phyloP scores from a whole-genome alignment of 1,139 yeast species.

The Candida glucosophila region DNA sequence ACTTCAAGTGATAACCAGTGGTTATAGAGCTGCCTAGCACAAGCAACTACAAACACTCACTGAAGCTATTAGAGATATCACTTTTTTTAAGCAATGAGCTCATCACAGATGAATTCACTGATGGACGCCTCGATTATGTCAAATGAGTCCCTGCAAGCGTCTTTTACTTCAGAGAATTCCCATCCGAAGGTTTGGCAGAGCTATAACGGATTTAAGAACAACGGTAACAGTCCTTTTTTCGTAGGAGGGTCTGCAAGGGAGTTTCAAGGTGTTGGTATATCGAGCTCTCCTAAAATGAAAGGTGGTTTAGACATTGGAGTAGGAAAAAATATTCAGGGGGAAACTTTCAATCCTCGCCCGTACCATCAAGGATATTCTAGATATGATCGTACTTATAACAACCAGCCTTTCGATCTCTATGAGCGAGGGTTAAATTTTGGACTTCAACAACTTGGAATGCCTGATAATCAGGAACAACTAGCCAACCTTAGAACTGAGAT shows the following conservation, averaged over 20 bases:
- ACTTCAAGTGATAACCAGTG: too few species aligned
- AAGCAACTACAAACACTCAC: too few species aligned
- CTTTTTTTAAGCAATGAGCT: constrained; percentile 3
- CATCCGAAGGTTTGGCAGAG: constrained; percentile 10
- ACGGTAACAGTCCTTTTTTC: constrained; percentile 2
- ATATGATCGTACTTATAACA: constrained; percentile 4
- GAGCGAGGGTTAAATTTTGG: constrained; percentile 3
- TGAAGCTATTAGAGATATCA: too few species aligned
- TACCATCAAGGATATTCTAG: constrained; percentile 2
- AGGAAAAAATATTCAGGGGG: too few species aligned
- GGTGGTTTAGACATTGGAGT: too few species aligned
- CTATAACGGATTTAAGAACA: constrained; percentile 3
- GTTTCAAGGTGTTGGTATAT: too few species aligned
- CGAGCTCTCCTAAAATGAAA: too few species aligned
- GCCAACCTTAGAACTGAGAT: constrained; percentile 24
- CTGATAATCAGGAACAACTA: constrained; percentile 12
- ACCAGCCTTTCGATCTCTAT: constrained; percentile 5
- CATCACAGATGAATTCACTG: constrained; percentile 6
- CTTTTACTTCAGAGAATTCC: constrained; percentile 3
- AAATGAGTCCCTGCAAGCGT: constrained; percentile 5
- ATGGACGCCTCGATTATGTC: constrained; percentile 7
- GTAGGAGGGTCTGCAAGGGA: constrained; percentile 1
- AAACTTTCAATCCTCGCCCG: too few species aligned
- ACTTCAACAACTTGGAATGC: constrained; percentile 1
- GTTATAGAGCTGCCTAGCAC: too few species aligned